Evolutionary conservation across 257 asterid species (phyloP).

Genomic region (Nicotiana paniculata): DNA sequence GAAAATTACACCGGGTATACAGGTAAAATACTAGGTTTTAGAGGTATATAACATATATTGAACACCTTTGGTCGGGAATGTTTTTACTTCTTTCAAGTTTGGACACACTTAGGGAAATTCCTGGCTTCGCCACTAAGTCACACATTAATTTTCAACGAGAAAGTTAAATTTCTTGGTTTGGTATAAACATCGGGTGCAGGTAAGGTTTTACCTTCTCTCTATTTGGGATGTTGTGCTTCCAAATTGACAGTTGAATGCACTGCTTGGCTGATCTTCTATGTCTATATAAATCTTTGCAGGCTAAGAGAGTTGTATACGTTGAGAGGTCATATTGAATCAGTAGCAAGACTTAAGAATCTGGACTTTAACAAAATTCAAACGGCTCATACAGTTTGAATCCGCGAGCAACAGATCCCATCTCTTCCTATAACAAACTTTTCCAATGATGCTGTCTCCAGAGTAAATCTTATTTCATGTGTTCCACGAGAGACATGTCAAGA

Average conservation of each 20-base stretch:
- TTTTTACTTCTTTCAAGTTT: no score
- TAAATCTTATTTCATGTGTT: background rate
- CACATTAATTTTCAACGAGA: background rate
- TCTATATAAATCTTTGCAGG: background rate
- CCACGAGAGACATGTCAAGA: background rate
- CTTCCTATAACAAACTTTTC: background rate
- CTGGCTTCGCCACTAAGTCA: background rate
- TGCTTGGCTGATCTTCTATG: background rate
- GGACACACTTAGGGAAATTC: no score
- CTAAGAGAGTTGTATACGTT: constrained; percentile 20
- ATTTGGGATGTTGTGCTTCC: background rate
- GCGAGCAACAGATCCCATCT: background rate
- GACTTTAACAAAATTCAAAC: constrained; percentile 17
- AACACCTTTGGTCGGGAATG: no score
- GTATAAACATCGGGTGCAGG: background rate
- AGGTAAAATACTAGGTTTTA: no score
- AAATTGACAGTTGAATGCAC: background rate
- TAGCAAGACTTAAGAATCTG: constrained; percentile 18
- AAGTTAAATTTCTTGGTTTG: background rate
- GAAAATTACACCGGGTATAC: no score
- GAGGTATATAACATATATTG: no score
- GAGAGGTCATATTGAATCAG: constrained; percentile 26
- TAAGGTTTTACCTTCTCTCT: background rate
- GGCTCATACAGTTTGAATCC: constrained; percentile 11
- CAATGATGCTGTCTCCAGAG: background rate